A percentile compares a stretch with the other conserved stretches of the same genome.
These are phyloP conservation scores for Warburgia ugandensis DNA, from an alignment of 164 flowering plant species.

Conservation along the genomic window DNA sequence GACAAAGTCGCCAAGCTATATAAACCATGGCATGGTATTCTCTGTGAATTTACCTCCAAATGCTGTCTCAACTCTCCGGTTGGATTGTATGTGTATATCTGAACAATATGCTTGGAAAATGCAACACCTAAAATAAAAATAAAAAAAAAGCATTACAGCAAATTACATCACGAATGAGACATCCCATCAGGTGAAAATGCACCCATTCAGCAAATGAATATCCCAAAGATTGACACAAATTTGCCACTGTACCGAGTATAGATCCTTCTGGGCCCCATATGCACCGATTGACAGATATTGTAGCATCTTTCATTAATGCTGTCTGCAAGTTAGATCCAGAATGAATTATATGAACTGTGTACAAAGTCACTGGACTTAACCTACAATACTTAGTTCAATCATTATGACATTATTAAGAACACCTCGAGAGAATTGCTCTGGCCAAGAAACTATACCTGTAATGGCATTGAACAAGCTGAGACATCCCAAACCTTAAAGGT, in stretches of 20 bases:
- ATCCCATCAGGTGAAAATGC: background rate
- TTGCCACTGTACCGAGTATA: constrained; percentile 26
- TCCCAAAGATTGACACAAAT: background rate
- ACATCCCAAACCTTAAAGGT: constrained; percentile 46
- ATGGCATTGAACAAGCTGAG: constrained; percentile 29
- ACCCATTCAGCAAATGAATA: background rate
- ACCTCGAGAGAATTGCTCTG: background rate
- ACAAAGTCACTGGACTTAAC: background rate
- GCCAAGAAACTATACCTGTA: constrained; percentile 29
- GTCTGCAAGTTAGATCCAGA: constrained; percentile 20
- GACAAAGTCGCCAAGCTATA: background rate
- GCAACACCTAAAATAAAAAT: constrained; percentile 43
- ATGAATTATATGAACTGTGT: background rate
- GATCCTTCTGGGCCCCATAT: constrained; percentile 49
- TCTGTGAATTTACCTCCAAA: constrained; percentile 30
- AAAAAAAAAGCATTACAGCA: background rate
- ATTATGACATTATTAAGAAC: background rate
- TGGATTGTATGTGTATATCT: constrained; percentile 40
- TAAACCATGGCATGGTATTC: too few species aligned
- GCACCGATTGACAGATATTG: constrained; percentile 39
- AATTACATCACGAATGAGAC: background rate
- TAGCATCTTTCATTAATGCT: constrained; percentile 32
- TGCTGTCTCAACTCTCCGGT: constrained; percentile 49
- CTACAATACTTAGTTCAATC: background rate
- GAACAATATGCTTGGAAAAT: constrained; percentile 57